These are phyloP conservation scores for Lepidium didymum DNA, from an alignment of 345 rosid genomes.

Conservation along the genomic window DNA sequence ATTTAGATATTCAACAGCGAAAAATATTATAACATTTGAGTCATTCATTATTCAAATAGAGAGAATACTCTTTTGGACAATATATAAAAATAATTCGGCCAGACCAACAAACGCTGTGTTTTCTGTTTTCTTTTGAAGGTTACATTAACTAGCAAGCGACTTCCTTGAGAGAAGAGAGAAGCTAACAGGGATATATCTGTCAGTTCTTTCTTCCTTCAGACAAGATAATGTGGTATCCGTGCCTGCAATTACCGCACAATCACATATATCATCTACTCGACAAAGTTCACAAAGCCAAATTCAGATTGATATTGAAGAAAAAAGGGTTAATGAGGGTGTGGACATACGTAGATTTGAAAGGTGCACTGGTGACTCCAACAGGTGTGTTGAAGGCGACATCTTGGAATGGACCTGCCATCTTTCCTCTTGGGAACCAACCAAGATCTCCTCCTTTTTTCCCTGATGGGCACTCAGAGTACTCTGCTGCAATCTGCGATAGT, in stretches of 20 bases:
- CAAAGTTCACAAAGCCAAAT: neutral
- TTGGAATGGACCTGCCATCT: slow-evolving; percentile 98
- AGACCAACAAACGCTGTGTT: neutral
- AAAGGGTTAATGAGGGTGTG: neutral
- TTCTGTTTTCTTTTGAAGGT: neutral
- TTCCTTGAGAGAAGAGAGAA: slow-evolving; percentile 4
- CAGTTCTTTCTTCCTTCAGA: slow-evolving; percentile 87
- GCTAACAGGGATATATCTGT: slow-evolving; percentile 8
- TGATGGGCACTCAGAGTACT: slow-evolving; percentile 92
- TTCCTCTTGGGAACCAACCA: slow-evolving; percentile 98
- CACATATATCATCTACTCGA: neutral
- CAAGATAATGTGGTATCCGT: slow-evolving; percentile 82
- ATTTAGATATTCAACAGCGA: neutral
- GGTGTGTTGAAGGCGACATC: slow-evolving; percentile 81
- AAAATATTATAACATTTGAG: neutral
- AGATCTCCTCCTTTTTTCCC: slow-evolving; percentile 98
- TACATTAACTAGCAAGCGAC: slow-evolving; percentile 10
- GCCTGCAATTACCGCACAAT: slow-evolving; percentile 41
- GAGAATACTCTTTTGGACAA: neutral
- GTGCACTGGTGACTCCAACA: slow-evolving; percentile 87
- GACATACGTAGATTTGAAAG: slow-evolving; percentile 89
- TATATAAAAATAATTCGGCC: neutral
- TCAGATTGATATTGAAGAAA: neutral
- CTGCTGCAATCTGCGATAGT: slow-evolving; percentile 67
- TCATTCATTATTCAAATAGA: slow-evolving; percentile 21